Percentiles rank a stretch among this genome's conserved stretches.
phyloP scores from a whole-genome alignment of 169 alveolate species.

The Plasmodium cynomolgi region DNA sequence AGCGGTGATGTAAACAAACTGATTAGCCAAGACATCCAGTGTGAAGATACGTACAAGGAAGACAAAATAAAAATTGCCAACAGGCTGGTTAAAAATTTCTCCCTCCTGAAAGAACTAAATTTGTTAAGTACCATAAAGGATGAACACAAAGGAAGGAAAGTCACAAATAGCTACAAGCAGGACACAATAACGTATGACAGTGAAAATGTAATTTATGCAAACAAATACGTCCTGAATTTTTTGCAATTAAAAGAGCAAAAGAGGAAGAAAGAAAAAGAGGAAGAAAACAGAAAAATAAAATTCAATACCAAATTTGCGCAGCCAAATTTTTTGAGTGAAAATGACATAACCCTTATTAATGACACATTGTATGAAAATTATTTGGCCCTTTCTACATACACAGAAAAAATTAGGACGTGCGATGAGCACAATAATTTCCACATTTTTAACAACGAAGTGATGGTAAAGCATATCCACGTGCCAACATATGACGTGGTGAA shows the following conservation, averaged over 20 bases:
- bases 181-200: conserved; percentile 2
- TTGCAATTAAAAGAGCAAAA: conserved; percentile 47
- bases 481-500: not conserved
- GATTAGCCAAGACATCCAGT: conserved; percentile 16
- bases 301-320: not conserved
- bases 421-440: conserved; percentile 30
- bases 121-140: conserved; percentile 35
- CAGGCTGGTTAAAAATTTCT: conserved; percentile 51
- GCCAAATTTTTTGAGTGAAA: conserved; percentile 32
- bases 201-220: conserved; percentile 50
- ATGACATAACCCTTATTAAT: conserved; percentile 30
- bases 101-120: conserved; percentile 67
- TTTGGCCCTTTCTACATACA: conserved; percentile 36
- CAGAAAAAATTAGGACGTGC: conserved; percentile 33
- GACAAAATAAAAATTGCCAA: conserved; percentile 64
- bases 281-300: conserved; percentile 2
- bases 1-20: conserved; percentile 2
- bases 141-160: conserved; percentile 24
- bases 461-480: conserved; percentile 32
- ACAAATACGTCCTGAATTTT: conserved; percentile 30
- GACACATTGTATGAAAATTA: conserved; percentile 32
- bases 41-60: conserved; percentile 45
- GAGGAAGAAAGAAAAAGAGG: not conserved
- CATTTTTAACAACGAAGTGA: conserved; percentile 3
- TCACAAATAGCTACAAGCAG: not conserved